Evolutionary conservation across 2,329 filamentous ascomycete genomes (phyloP), one percentile per base, ranked within the genome.

Genomic region (Aspergillus novofumigatus): DNA sequence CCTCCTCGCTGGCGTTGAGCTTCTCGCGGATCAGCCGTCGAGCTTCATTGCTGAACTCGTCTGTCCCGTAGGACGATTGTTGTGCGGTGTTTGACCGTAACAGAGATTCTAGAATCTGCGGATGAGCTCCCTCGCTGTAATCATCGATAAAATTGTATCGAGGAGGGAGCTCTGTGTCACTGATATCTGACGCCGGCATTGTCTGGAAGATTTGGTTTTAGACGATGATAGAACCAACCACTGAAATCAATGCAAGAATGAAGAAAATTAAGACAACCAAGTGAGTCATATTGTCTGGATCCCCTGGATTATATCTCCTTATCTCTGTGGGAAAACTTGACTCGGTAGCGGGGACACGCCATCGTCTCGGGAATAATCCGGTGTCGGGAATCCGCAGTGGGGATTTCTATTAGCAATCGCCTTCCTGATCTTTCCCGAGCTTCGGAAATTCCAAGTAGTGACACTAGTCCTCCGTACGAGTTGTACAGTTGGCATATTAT

Each of bases 101-200:
- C 1, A 82, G 69, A 9, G 79, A 78, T 48, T 80, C 73, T 28
- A 82, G 73, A 3, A 82, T 67, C n/a, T 73, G 70, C 4, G 80
- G 80, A 58, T 82, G 80, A 0, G 78, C 80, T 38, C 80, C 80
- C 57, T 82, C 79, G 65, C 78, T 80, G 63, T 82, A 82, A 60
- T 82, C 80, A 61, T 82, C 80, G 49, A 78, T 70, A 55, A 82
- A 78, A 65, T 77, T 80, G 62, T 81, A 81, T 56, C 61, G 65
- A 59, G 62, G 60, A 23, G 62, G 56, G 55, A 59, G 53, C 58
- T 67, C 66, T 26, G 38, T 32, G 2, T 56, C 57, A 25, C 21
- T 47, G 7, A 49, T 35, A 51, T 35, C 47, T 2, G 32, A 59
- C 52, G 49, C 45, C 8, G 54, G 54, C 48, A 53, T 57, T 17